phyloP scores from a whole-genome alignment of 352 stramenopile species.

The Globisporangium uncinulatum region DNA sequence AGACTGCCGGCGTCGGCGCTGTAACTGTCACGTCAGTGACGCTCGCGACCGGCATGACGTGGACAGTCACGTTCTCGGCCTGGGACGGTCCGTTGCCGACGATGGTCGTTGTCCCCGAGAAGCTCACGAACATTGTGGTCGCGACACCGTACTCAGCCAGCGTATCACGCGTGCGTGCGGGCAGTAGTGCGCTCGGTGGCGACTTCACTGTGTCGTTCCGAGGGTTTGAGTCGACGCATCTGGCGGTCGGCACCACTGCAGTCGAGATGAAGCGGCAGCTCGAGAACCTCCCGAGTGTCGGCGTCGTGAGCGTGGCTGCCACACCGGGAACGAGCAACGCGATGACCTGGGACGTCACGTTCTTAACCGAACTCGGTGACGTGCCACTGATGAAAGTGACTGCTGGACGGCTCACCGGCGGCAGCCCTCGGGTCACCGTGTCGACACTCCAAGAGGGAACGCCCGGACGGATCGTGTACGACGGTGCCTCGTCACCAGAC shows the following conservation, averaged over 20 bases:
- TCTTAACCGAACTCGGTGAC: slow-evolving; percentile 92
- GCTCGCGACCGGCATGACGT: slow-evolving; percentile 42
- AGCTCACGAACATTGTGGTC: slow-evolving; percentile 47
- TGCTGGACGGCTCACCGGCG: slow-evolving; percentile 78
- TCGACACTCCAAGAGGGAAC: slow-evolving; percentile 83
- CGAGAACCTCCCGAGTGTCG: slow-evolving; percentile 84
- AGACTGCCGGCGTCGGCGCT: slow-evolving; percentile 44
- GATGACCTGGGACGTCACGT: slow-evolving; percentile 88
- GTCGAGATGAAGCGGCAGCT: slow-evolving; percentile 81
- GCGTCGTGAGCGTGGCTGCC: slow-evolving; percentile 66
- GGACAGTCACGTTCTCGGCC: slow-evolving; percentile 63
- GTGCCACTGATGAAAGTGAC: slow-evolving; percentile 90
- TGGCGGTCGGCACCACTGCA: slow-evolving; percentile 43
- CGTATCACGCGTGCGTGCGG: slow-evolving; percentile 35
- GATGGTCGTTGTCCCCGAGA: slow-evolving; percentile 52
- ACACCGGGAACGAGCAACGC: slow-evolving; percentile 52
- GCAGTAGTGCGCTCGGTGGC: slow-evolving; percentile 46
- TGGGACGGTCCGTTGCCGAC: slow-evolving; percentile 35
- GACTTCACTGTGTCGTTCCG: slow-evolving; percentile 83
- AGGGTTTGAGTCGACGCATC: slow-evolving; percentile 64
- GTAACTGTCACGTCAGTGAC: slow-evolving; percentile 38
- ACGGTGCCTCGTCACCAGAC: slow-evolving; percentile 82
- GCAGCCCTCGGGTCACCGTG: slow-evolving; percentile 57
- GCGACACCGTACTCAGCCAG: slow-evolving; percentile 40
- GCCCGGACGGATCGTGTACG: slow-evolving; percentile 88